Base-by-base conservation (phyloP, 768 basidiomycete species). In the Symmetrospora coprosmae region DNA sequence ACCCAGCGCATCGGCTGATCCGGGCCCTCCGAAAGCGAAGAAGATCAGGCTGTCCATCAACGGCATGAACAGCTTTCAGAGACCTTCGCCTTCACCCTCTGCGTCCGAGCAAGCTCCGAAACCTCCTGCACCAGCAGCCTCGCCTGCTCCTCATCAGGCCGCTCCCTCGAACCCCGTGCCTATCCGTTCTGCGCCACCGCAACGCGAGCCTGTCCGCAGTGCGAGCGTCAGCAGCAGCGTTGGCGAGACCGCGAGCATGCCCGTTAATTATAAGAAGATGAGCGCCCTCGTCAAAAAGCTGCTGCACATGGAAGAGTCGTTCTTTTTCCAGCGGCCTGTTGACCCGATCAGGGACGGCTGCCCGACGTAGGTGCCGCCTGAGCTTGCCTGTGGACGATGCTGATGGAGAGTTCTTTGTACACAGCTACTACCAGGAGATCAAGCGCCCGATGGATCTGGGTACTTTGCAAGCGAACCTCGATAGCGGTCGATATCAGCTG, bases 361-460 rank as follows among this genome's bases (percentile, higher is more conserved):
- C 71, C 89, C 92, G 46, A 90, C 88, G 87, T 91, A 70, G 74
- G 85, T 78, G 49, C 55, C 8, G 19, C 6, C 19, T 31, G 23
- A 31, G 13, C 31, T 43, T 34, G 50, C 8, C 48, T 39, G 14
- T 33, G 23, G 2, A 38, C 33, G 11, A 39, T 23, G n/a, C n/a
- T n/a, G n/a, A n/a, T n/a, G n/a, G n/a, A n/a, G n/a, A n/a, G n/a
- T n/a, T n/a, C 27, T 51, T 6, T 37, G 0, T 3, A 30, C 27
- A 17, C 66, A 94, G 89, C 19, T 97, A 97, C 72, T 81, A 86
- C 63, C 82, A 91, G 4, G 92, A 96, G 73, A 92, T 97, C 69
- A 74, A 80, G 62, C 63, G 64, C n/a, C 92, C 92, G 5, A 96
- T 96, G 92, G 90, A 96, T 73, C 82, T 96, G 51, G 81, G 80